phyloP scores from a whole-genome alignment of 805 yeast species.

The Starmerella powellii region DNA sequence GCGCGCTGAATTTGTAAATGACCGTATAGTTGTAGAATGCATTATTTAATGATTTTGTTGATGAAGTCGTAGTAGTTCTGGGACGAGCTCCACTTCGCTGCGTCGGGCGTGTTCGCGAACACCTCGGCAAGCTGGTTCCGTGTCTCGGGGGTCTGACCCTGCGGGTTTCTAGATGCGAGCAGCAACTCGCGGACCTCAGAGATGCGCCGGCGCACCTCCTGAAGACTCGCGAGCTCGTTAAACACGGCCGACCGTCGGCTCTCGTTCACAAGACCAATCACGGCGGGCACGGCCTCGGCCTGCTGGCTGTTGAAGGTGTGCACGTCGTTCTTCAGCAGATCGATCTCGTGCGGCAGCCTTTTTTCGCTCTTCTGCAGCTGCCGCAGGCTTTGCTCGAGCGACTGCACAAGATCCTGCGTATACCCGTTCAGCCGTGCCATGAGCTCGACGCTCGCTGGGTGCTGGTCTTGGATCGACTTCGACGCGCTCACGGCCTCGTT shows the following conservation, averaged over 20 bases:
- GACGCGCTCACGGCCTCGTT: slow-evolving; percentile 20
- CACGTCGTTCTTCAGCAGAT: slow-evolving; percentile 27
- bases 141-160: neutral
- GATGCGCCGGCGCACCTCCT: slow-evolving; percentile 23
- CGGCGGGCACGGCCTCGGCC: slow-evolving; percentile 12
- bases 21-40: no score
- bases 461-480: slow-evolving; percentile 22
- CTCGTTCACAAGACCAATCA: slow-evolving; percentile 9
- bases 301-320: slow-evolving; percentile 20
- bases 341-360: slow-evolving; percentile 28
- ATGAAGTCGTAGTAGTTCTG: slow-evolving; percentile 14
- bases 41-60: slow-evolving; percentile 12
- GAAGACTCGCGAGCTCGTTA: slow-evolving; percentile 21
- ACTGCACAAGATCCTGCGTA: slow-evolving; percentile 25
- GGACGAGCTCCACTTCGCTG: slow-evolving; percentile 9
- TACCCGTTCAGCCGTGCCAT: slow-evolving; percentile 26
- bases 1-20: slow-evolving; percentile 16
- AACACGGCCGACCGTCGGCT: slow-evolving; percentile 15
- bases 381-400: slow-evolving; percentile 23
- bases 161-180: neutral
- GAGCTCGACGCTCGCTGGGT: slow-evolving; percentile 25
- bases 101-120: slow-evolving; percentile 18
- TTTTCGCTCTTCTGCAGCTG: slow-evolving; percentile 23
- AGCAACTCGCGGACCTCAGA: slow-evolving; percentile 23
- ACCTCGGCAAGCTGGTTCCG: slow-evolving; percentile 15